Conservation (phyloP, 169 alveolate species). For the Cardiosporidium cionae region DNA sequence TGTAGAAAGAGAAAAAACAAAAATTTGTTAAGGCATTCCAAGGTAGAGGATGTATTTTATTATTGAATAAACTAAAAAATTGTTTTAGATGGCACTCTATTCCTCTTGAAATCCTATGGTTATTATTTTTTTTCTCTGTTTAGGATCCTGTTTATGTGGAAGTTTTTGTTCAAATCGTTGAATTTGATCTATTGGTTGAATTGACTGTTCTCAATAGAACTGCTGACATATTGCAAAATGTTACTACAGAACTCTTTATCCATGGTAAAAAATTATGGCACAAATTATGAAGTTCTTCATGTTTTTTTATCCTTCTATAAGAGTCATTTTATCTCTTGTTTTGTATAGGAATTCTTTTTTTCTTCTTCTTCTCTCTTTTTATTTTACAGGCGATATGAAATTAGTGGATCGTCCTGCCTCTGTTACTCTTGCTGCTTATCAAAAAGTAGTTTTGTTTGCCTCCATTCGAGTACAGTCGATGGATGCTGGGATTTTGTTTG, state of each 20-base stretch:
- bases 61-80: not conserved
- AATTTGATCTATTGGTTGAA: conserved; percentile 75
- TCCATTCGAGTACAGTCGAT: conserved; percentile 58
- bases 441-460: conserved; percentile 46
- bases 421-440: conserved; percentile 59
- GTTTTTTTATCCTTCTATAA: not conserved
- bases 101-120: not conserved
- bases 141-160: conserved; percentile 82
- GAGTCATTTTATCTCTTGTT: not conserved
- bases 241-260: conserved; percentile 68
- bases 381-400: conserved; percentile 29
- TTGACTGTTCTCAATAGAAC: conserved; percentile 67
- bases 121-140: not conserved
- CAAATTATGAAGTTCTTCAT: not conserved
- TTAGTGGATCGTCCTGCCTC: conserved; percentile 69
- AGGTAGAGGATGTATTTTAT: not conserved
- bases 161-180: conserved; percentile 70
- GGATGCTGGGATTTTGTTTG: conserved; percentile 84
- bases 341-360: not conserved
- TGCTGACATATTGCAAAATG: conserved; percentile 68
- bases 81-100: no score
- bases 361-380: not conserved
- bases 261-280: no score
- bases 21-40: not conserved
- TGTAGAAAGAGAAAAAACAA: not conserved